Conservation (phyloP, 768 basidiomycete genomes). For the Termitomyces sp. region DNA sequence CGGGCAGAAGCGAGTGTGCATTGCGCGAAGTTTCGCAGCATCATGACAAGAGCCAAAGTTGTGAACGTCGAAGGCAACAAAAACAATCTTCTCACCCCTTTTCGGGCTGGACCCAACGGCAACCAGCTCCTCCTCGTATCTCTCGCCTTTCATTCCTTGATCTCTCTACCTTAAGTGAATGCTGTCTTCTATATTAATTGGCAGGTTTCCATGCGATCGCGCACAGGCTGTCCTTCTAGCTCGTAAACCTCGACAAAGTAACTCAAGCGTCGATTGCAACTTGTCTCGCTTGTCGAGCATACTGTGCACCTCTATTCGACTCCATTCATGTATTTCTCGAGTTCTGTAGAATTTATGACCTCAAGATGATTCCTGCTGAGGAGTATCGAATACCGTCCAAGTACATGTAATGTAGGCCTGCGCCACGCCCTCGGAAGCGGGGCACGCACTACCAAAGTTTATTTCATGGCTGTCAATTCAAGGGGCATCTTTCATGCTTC, state of each 20-base stretch:
- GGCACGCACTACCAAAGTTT: background rate
- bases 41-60: background rate
- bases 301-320: background rate
- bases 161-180: background rate
- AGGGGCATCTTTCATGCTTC: background rate
- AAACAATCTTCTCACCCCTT: constrained; percentile 1
- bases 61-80: background rate
- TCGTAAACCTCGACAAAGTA: background rate
- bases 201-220: background rate
- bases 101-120: background rate
- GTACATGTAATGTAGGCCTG: background rate
- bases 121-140: background rate
- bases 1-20: constrained; percentile 4
- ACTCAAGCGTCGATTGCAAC: background rate
- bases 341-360: background rate
- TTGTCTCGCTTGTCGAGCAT: background rate
- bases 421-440: background rate
- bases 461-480: background rate
- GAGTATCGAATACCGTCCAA: background rate
- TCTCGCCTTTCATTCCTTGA: background rate
- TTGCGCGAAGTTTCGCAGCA: constrained; percentile 9
- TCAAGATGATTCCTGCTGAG: background rate
- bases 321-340: background rate
- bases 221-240: background rate
- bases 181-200: background rate